These are phyloP conservation scores for Polyporus tsugae DNA, from an alignment of 1,284 basidiomycete genomes.

Conservation along the genomic window DNA sequence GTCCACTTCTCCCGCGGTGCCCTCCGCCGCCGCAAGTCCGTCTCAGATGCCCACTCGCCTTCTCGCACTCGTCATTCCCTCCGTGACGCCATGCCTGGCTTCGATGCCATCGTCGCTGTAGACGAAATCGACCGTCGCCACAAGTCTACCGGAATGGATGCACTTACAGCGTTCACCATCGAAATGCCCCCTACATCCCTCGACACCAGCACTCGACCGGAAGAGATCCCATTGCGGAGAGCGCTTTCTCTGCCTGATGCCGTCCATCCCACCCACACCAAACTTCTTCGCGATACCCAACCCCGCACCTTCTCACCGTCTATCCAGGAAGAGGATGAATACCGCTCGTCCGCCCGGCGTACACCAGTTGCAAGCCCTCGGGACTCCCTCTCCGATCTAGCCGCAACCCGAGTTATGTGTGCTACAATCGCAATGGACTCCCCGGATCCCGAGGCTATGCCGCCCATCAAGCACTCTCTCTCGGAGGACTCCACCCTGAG, in stretches of 20 bases:
- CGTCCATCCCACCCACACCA: constrained; percentile 16
- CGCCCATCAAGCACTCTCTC: neutral
- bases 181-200: constrained; percentile 10
- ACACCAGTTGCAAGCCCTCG: constrained; percentile 47
- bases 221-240: constrained; percentile 27
- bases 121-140: constrained; percentile 70
- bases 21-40: constrained; percentile 60
- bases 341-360: constrained; percentile 51
- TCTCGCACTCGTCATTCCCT: constrained; percentile 32
- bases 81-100: constrained; percentile 36
- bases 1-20: constrained; percentile 70
- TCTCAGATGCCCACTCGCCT: constrained; percentile 41
- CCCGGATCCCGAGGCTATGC: neutral
- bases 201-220: neutral
- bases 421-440: neutral
- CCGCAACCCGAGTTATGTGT: constrained; percentile 17
- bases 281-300: constrained; percentile 12
- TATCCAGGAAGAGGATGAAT: constrained; percentile 59
- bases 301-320: constrained; percentile 31
- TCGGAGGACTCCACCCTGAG: constrained; percentile 12
- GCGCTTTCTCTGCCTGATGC: constrained; percentile 29
- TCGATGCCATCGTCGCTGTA: constrained; percentile 53
- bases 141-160: constrained; percentile 40
- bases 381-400: constrained; percentile 45
- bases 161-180: constrained; percentile 25